Base-by-base conservation (phyloP, 768 basidiomycete species). In the Phaeotremella fagi region DNA sequence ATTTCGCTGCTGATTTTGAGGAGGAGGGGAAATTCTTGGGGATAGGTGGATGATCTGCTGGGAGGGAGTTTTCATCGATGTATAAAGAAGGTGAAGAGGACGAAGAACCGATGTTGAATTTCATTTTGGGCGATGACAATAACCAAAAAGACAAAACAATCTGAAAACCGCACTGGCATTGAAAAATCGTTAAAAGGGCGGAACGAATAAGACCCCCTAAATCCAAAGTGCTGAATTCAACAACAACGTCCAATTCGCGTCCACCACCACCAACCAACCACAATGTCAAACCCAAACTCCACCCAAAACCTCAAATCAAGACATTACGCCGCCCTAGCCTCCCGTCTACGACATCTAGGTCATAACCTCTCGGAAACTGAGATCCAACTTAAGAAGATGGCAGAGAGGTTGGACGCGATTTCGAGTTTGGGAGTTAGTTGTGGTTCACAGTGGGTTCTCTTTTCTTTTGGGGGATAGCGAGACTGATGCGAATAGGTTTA, bases 381-480 rank as follows among this genome's bases (percentile, higher is more conserved):
- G 31, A 83, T 84, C 61, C 78, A 89, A 22, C 85, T 87, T 73
- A 87, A 85, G 67, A 81, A 83, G 49, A 79, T 90, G 60, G 83
- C 87, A 57, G 79, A 81, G 41, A 86, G 88, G 75, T 74, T 90
- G 48, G 81, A 85, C 52, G 83, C 85, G 15, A 89, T 90, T 87
- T 77, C 82, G 50, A 82, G 82, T 26, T 83, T 91, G 57, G 85
- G 87, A 14, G 86, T 85, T 0, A 78, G 84, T 45, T 86, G 88
- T 71, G 86, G 85, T 18, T 85, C 88, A 49, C 89, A 88, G 88
- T 88, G 71, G 65, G 84, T 77, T 12, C 9, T 16, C 41, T 18
- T 36, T 41, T 22, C 20, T 6, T 18, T 22, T 41, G 12, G 6
- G 7, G 38, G 20, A 41, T 9, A 12, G 18, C 22, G 20, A 14